Conservation (phyloP, 2,329 filamentous ascomycete genomes). For the Pseudogymnoascus sp. region DNA sequence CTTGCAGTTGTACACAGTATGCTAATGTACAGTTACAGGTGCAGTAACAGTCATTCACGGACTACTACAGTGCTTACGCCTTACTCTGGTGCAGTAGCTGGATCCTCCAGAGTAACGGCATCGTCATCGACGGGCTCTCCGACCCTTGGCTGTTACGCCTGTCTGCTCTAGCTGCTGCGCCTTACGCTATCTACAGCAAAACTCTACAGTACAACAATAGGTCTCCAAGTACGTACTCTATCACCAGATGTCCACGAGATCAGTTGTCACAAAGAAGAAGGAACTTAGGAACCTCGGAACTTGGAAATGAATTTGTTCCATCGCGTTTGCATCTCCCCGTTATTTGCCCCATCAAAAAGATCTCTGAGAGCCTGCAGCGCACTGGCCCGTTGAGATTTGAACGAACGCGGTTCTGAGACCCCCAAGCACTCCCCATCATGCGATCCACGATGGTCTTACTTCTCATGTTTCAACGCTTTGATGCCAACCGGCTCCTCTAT, state of each 20-base stretch:
- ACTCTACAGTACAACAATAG: background rate
- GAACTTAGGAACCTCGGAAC: background rate
- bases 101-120: background rate
- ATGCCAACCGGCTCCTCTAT: background rate
- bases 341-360: background rate
- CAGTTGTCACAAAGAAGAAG: background rate
- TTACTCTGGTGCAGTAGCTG: background rate
- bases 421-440: background rate
- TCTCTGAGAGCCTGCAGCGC: background rate
- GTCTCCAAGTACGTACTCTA: background rate
- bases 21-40: too few species aligned
- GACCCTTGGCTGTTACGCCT: background rate
- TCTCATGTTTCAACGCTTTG: constrained; percentile 8
- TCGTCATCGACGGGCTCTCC: background rate
- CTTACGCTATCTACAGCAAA: background rate
- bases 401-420: constrained; percentile 4
- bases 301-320: background rate
- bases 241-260: background rate
- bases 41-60: background rate
- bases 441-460: constrained; percentile 7
- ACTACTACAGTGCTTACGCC: background rate
- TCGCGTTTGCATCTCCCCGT: constrained; percentile 1
- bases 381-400: constrained; percentile 7
- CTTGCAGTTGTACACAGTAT: background rate
- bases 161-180: background rate